These are phyloP conservation scores for Metschnikowia picachoensis DNA, from an alignment of 805 yeast genomes.

Conservation along the genomic window DNA sequence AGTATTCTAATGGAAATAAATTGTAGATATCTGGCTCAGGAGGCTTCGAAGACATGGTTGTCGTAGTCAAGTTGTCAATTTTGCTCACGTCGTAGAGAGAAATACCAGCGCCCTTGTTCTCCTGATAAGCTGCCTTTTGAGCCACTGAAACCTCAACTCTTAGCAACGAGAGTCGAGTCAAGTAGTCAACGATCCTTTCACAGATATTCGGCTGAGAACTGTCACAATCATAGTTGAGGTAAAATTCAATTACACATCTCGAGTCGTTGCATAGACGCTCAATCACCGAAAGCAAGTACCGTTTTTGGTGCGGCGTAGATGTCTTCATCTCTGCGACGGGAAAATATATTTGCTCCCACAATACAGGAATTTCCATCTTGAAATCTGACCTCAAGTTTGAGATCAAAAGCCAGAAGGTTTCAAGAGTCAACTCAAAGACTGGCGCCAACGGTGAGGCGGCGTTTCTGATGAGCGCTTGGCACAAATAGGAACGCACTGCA, in stretches of 20 bases:
- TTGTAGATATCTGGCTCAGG: slow-evolving; percentile 54
- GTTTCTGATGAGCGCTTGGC: slow-evolving; percentile 80
- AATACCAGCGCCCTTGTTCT: slow-evolving; percentile 47
- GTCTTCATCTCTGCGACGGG: slow-evolving; percentile 91
- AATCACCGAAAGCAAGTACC: slow-evolving; percentile 77
- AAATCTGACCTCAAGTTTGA: slow-evolving; percentile 82
- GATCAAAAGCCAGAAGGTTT: slow-evolving; percentile 87
- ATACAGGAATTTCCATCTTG: slow-evolving; percentile 90
- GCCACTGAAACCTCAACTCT: slow-evolving; percentile 68
- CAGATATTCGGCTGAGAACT: slow-evolving; percentile 74
- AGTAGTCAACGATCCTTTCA: slow-evolving; percentile 74
- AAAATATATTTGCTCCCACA: slow-evolving; percentile 87
- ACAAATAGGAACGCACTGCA: slow-evolving; percentile 79
- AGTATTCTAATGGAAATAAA: slow-evolving; percentile 73
- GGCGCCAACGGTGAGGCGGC: slow-evolving; percentile 91
- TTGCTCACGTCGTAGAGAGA: slow-evolving; percentile 71
- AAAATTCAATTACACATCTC: slow-evolving; percentile 84
- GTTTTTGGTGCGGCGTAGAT: slow-evolving; percentile 88
- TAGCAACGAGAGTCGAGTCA: slow-evolving; percentile 66
- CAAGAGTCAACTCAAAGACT: slow-evolving; percentile 85
- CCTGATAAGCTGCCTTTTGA: slow-evolving; percentile 51
- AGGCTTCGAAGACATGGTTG: slow-evolving; percentile 52
- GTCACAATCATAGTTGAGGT: slow-evolving; percentile 94
- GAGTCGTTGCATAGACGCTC: slow-evolving; percentile 85
- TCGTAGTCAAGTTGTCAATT: slow-evolving; percentile 72